Evolutionary conservation across 2,329 filamentous ascomycete species (phyloP).

Genomic region (Xylariaceae sp.): DNA sequence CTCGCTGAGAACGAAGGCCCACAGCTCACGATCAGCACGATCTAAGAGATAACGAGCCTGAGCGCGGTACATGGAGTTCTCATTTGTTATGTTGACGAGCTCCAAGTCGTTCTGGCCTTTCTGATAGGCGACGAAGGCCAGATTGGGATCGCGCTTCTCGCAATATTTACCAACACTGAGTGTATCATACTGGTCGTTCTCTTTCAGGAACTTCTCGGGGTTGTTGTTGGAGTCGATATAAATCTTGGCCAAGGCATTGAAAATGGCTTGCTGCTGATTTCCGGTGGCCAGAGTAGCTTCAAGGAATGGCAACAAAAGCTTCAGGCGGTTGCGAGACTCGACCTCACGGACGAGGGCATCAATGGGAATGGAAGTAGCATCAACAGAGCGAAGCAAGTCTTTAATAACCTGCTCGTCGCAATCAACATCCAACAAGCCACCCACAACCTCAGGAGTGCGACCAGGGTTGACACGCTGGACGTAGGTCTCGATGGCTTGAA

Average conservation of each 20-base stretch:
- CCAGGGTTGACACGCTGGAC: conserved; percentile 95
- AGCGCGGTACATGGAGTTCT: conserved; percentile 99
- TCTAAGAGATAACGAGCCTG: conserved; percentile 94
- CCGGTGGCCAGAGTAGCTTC: conserved; percentile 86
- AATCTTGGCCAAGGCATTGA: conserved; percentile 97
- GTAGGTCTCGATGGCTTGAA: conserved; percentile 97
- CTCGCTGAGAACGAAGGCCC: conserved; percentile 89
- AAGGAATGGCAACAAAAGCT: conserved; percentile 92
- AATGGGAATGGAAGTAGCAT: conserved; percentile 82
- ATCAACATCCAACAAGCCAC: conserved; percentile 91
- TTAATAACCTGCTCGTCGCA: conserved; percentile 97
- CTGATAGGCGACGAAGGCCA: conserved; percentile 90
- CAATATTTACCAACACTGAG: conserved; percentile 94
- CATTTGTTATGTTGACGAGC: conserved; percentile 95
- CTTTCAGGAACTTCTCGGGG: conserved; percentile 93
- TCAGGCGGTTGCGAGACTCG: conserved; percentile 92
- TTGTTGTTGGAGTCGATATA: conserved; percentile 99
- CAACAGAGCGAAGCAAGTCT: conserved; percentile 79
- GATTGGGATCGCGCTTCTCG: conserved; percentile 94
- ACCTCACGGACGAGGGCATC: conserved; percentile 92
- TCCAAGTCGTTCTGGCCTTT: conserved; percentile 98
- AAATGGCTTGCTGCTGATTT: conserved; percentile 94
- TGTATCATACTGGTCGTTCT: conserved; percentile 96
- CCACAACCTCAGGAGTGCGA: conserved; percentile 87
- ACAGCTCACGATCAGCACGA: conserved; percentile 84